Evolutionary conservation across 139 green algal genomes (phyloP).

Genomic region (Coelastrella sp.): DNA sequence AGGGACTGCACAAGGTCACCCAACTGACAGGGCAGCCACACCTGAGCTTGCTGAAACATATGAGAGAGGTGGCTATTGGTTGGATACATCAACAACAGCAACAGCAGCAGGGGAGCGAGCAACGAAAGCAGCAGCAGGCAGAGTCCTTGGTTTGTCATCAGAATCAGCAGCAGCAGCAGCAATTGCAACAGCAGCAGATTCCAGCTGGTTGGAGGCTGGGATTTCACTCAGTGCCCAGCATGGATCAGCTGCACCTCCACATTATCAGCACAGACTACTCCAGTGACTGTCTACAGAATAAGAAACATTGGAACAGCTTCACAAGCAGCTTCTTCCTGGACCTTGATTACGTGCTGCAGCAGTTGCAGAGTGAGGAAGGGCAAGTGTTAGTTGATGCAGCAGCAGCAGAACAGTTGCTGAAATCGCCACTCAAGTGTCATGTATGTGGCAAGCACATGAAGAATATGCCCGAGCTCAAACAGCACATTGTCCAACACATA

Average conservation of each 20-base stretch:
- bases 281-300: conserved; percentile 77
- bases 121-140: conserved; percentile 51
- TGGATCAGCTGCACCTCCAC: conserved; percentile 92
- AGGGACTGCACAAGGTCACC: conserved; percentile 53
- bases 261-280: conserved; percentile 76
- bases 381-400: conserved; percentile 50
- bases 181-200: not conserved
- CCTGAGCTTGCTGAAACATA: conserved; percentile 75
- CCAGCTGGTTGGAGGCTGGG: conserved; percentile 61
- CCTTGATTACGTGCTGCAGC: conserved; percentile 48
- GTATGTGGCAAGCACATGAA: conserved; percentile 55
- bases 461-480: conserved; percentile 81
- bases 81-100: conserved; percentile 62
- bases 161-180: conserved; percentile 64
- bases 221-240: conserved; percentile 85
- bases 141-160: conserved; percentile 28
- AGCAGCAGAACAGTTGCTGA: conserved; percentile 64
- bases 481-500: conserved; percentile 63
- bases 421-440: conserved; percentile 72
- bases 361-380: conserved; percentile 52
- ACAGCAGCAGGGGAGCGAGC: conserved; percentile 63
- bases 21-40: conserved; percentile 56
- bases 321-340: conserved; percentile 76
- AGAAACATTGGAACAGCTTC: conserved; percentile 91
- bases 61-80: conserved; percentile 55